Evolutionary conservation across 2,329 filamentous ascomycete species (phyloP).

Genomic region (Thyridium curvatum): DNA sequence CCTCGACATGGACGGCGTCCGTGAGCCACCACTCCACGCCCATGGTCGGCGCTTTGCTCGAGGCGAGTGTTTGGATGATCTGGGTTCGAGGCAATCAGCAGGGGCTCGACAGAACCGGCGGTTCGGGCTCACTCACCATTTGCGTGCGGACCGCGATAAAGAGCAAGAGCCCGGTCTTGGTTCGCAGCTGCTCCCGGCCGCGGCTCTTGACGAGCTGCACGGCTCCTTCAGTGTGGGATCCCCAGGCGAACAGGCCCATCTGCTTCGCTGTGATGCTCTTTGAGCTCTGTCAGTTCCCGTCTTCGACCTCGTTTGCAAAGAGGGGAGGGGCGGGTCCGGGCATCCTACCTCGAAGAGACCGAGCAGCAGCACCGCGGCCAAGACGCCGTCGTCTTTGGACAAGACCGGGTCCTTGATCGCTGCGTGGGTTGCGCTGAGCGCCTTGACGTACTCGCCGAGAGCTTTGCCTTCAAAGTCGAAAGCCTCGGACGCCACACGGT

Average conservation of each 20-base stretch:
- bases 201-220: conserved; percentile 53
- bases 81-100: conserved; percentile 14
- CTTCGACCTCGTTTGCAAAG: no score
- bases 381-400: conserved; percentile 48
- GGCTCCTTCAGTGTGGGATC: conserved; percentile 59
- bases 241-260: conserved; percentile 51
- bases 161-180: conserved; percentile 45
- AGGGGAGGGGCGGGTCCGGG: not conserved
- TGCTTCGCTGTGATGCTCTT: conserved; percentile 48
- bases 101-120: not conserved
- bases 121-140: conserved; percentile 36
- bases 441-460: conserved; percentile 47
- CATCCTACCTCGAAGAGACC: conserved; percentile 50
- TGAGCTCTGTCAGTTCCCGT: no score
- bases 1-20: conserved; percentile 42
- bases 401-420: conserved; percentile 44
- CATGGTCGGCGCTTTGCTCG: conserved; percentile 45
- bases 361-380: conserved; percentile 53
- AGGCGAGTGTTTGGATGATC: conserved; percentile 52
- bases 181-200: conserved; percentile 47
- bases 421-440: conserved; percentile 43
- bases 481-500: conserved; percentile 32
- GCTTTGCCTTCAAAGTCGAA: conserved; percentile 31
- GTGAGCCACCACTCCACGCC: conserved; percentile 54
- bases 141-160: conserved; percentile 56